Percentiles rank a stretch among this genome's conserved stretches.
phyloP scores from a whole-genome alignment of 352 stramenopile species.

The Globisporangium splendens region DNA sequence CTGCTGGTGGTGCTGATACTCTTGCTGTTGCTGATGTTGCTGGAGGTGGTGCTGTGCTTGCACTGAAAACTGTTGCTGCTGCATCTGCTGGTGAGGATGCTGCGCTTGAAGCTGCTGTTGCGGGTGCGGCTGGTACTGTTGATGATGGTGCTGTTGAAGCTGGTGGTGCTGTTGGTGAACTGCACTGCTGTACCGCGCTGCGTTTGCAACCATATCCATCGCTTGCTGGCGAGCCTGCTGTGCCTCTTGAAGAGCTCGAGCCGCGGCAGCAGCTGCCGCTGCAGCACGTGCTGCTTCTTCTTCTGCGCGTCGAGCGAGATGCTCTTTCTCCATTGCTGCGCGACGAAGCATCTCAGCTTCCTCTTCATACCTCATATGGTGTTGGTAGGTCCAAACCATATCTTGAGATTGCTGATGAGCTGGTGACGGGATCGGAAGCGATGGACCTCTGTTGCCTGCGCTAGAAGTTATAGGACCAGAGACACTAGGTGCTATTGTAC shows the following conservation, averaged over 20 bases:
- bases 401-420: constrained; percentile 33
- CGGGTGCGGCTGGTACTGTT: constrained; percentile 17
- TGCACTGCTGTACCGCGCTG: constrained; percentile 63
- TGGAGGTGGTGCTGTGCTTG: constrained; percentile 34
- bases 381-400: constrained; percentile 71
- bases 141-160: constrained; percentile 26
- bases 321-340: constrained; percentile 56
- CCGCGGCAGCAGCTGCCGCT: constrained; percentile 61
- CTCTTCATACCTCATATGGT: constrained; percentile 70
- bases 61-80: constrained; percentile 18
- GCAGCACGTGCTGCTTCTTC: constrained; percentile 77
- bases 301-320: constrained; percentile 62
- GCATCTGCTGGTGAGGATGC: constrained; percentile 16
- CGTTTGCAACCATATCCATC: constrained; percentile 77
- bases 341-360: constrained; percentile 66
- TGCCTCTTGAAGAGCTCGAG: constrained; percentile 69
- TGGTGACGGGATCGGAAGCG: constrained; percentile 6
- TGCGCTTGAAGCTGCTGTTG: constrained; percentile 14
- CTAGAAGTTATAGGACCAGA: constrained; percentile 5
- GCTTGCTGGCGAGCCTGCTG: constrained; percentile 76
- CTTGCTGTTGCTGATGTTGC: constrained; percentile 40
- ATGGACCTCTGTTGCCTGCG: constrained; percentile 10
- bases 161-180: constrained; percentile 69
- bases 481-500: neutral
- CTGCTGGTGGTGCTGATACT: constrained; percentile 42